Evolutionary conservation across 2,329 filamentous ascomycete species (phyloP), one percentile per base, ranked within the genome.

Genomic region (Colletotrichum theobromicola): DNA sequence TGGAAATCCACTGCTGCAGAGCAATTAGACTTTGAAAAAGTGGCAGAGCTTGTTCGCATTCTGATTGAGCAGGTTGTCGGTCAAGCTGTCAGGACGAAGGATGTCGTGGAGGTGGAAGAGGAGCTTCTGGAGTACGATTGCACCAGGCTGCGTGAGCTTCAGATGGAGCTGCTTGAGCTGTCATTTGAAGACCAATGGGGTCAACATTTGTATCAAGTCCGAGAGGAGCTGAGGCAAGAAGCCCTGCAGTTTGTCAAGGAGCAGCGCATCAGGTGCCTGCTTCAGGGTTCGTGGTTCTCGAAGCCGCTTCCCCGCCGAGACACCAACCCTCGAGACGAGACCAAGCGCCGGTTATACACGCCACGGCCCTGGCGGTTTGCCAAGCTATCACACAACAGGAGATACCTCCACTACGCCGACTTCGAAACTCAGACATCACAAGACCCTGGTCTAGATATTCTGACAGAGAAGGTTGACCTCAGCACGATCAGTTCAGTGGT

Each of bases 101-200:
- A 98, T 77, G 90, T 98, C 24, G 87, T 93, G 61, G 95, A 98
- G 78, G 91, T 98, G 1, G 96, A 98, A 83, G 95, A 98, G 77
- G 96, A 98, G 75, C 88, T 99, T 73, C 89, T 91, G 8, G 94
- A 96, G 78, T 96, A 95, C 81, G 95, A 98, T 77, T 94, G 95
- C 78, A 87, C 89, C 58, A 91, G 92, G 50, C 87, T 98, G 69
- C 91, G 97, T 66, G 93, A 95, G 80, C 87, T 98, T 69, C 97
- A 99, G 84, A 98, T 98, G 95, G 94, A 97, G 78, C 88, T 98
- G 13, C 87, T 98, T 6, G 95, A 98, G 81, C 87, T 97, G 77
- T 94, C 95, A 0, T 98, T 98, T 81, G 96, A 98, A 82, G 95
- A 97, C 81, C 94, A 94, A 63, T 99, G 97, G 97, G 96, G 96